Conservation (phyloP, 2,329 filamentous ascomycete species). For the Coleophoma cylindrospora region DNA sequence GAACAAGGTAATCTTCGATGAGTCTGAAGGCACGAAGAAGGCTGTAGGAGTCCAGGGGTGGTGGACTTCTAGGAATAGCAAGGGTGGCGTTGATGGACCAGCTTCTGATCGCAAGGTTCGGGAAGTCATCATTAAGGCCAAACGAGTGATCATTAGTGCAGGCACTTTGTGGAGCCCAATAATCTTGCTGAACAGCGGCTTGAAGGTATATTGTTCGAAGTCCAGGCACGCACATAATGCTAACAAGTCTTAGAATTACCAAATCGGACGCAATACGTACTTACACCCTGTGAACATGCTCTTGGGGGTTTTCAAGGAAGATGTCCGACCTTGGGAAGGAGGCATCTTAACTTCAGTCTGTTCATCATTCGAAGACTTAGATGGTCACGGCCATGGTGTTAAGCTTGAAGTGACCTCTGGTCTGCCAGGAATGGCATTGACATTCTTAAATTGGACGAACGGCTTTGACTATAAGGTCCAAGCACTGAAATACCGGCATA, state of each 20-base stretch:
- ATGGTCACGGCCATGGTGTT: slow-evolving; percentile 72
- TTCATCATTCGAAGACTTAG: slow-evolving; percentile 73
- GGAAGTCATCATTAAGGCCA: slow-evolving; percentile 68
- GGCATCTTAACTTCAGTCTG: slow-evolving; percentile 76
- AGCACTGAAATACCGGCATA: slow-evolving; percentile 62
- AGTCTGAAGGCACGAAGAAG: slow-evolving; percentile 38
- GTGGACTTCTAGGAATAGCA: slow-evolving; percentile 68
- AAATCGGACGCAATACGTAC: slow-evolving; percentile 78
- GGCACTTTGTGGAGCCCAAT: slow-evolving; percentile 75
- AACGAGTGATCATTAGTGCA: slow-evolving; percentile 72
- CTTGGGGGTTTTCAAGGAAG: slow-evolving; percentile 61
- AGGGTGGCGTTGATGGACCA: slow-evolving; percentile 50
- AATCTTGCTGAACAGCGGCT: slow-evolving; percentile 69
- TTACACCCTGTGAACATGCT: slow-evolving; percentile 68
- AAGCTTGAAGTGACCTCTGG: slow-evolving; percentile 77
- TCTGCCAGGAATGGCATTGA: slow-evolving; percentile 61
- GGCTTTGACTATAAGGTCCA: slow-evolving; percentile 70
- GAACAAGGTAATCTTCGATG: slow-evolving; percentile 65
- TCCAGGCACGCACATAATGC: not conserved
- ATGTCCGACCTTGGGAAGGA: slow-evolving; percentile 63
- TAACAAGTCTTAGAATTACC: slow-evolving; percentile 49
- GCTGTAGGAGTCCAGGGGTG: slow-evolving; percentile 68
- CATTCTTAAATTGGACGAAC: slow-evolving; percentile 60
- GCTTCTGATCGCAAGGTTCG: slow-evolving; percentile 44
- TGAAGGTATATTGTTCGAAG: slow-evolving; percentile 44